phyloP scores from a whole-genome alignment of 345 rosid species.

The Populus euphratica region DNA sequence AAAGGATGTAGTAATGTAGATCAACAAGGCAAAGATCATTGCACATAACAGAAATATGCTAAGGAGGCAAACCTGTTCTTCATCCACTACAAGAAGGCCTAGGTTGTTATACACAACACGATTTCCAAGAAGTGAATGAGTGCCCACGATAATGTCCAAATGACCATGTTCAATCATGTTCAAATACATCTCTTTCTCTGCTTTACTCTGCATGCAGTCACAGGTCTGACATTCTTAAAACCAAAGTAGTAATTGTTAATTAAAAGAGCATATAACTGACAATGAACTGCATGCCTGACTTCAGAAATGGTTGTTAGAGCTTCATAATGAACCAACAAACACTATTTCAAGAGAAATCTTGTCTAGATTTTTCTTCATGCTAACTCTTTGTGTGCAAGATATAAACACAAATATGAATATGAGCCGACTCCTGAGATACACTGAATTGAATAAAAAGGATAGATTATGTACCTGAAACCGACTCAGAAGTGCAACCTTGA shows the following conservation, averaged over 20 bases:
- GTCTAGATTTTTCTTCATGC: background rate
- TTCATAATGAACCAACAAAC: background rate
- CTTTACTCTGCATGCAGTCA: conserved; percentile 57
- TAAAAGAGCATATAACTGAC: background rate
- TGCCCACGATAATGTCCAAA: conserved; percentile 81
- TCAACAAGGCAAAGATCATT: conserved; percentile 7
- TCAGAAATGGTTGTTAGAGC: background rate
- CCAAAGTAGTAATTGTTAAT: background rate
- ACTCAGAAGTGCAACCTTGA: conserved; percentile 81
- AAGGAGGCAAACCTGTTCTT: conserved; percentile 79
- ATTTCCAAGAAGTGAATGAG: conserved; percentile 94
- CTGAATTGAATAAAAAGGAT: background rate
- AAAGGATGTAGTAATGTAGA: background rate
- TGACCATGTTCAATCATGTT: conserved; percentile 73
- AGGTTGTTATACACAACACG: conserved; percentile 85
- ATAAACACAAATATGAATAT: background rate
- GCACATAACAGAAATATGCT: conserved; percentile 8
- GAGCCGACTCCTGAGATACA: background rate
- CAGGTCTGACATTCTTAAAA: conserved; percentile 23
- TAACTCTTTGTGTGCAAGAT: background rate
- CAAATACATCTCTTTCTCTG: conserved; percentile 69
- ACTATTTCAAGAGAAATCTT: background rate
- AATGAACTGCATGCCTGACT: background rate
- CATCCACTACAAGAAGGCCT: conserved; percentile 96
- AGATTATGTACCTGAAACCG: conserved; percentile 77